phyloP scores from a whole-genome alignment of 306 rosid genomes.

The Senna tora region DNA sequence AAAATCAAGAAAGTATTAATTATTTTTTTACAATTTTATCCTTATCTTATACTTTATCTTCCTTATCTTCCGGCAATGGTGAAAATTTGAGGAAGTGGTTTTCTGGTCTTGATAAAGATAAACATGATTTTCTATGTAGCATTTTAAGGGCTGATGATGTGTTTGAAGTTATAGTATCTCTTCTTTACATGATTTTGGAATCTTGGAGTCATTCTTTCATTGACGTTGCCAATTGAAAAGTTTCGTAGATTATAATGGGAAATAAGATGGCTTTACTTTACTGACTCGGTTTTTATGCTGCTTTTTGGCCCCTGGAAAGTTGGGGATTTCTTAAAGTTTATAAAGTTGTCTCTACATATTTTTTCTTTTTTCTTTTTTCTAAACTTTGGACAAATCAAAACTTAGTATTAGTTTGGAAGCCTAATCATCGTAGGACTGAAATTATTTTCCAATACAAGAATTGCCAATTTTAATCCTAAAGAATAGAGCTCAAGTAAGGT shows the following conservation, averaged over 20 bases:
- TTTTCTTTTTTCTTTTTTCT: background rate
- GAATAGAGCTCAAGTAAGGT: background rate
- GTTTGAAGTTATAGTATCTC: conserved; percentile 29
- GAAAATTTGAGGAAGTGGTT: conserved; percentile 64
- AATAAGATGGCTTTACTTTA: background rate
- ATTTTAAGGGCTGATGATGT: conserved; percentile 46
- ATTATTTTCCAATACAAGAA: too few species aligned
- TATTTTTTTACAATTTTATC: too few species aligned
- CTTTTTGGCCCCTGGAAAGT: conserved; percentile 8
- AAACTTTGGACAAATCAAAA: too few species aligned
- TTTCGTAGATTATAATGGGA: conserved; percentile 35
- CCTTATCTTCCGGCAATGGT: conserved; percentile 44
- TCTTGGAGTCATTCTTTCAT: conserved; percentile 25
- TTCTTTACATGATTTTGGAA: conserved; percentile 37
- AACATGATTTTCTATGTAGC: conserved; percentile 53
- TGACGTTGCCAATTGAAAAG: conserved; percentile 5
- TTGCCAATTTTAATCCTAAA: background rate
- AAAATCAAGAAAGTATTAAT: too few species aligned
- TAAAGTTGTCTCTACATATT: too few species aligned
- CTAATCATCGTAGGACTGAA: too few species aligned
- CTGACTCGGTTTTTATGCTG: conserved; percentile 3
- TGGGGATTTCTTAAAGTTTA: too few species aligned
- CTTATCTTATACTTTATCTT: too few species aligned
- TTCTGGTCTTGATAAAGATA: conserved; percentile 57
- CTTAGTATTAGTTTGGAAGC: background rate